Base-by-base conservation (phyloP, 2,329 filamentous ascomycete genomes). In the Phyllosticta citriasiana region DNA sequence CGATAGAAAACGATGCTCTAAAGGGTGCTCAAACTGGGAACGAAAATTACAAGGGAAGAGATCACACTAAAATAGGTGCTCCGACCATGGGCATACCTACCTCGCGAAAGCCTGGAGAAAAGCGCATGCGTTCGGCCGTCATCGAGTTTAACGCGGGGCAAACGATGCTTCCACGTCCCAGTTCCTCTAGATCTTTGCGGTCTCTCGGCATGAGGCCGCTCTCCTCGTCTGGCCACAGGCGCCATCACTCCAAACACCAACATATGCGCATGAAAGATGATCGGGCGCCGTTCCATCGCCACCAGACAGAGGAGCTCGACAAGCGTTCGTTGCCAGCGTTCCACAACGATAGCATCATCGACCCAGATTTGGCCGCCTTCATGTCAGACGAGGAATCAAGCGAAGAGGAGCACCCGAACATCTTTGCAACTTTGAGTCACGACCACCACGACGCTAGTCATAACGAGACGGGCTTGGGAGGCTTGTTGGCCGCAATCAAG, bases 321-420 rank as follows among this genome's bases (percentile, higher is more conserved):
- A 84, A 82, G 64, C 87, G 86, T 65, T 84, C 85, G 52, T 81
- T 96, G 40, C 88, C 92, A 16, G 91, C 91, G n/a, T 97, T 99
- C 67, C 94, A 99, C 72, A 91, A 94, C 70, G 94, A 99, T 77
- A 97, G 94, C 70, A 96, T 99, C 67, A 97, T 99, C 67, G 94
- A 99, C 71, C 94, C 94, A 1, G 94, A 99, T 69, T 79, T 99
- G 59, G 93, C 92, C 4, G 89, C 91, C 35, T 99, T 95, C 74
- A 88, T 99, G 80, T 99, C 94, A 6, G 94, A 99, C 71, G 87
- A 89, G 67, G 91, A 89, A 55, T 96, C 92, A 1, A 97, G 91
- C 68, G 93, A 89, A 47, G 92, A 96, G 67, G 92, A 99, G 66
- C 89, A 95, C 67, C 87, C 92, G 75, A 92, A 88, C 69, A 87